Conservation (phyloP, 2,329 filamentous ascomycete species). For the Metarhizium anisopliae region DNA sequence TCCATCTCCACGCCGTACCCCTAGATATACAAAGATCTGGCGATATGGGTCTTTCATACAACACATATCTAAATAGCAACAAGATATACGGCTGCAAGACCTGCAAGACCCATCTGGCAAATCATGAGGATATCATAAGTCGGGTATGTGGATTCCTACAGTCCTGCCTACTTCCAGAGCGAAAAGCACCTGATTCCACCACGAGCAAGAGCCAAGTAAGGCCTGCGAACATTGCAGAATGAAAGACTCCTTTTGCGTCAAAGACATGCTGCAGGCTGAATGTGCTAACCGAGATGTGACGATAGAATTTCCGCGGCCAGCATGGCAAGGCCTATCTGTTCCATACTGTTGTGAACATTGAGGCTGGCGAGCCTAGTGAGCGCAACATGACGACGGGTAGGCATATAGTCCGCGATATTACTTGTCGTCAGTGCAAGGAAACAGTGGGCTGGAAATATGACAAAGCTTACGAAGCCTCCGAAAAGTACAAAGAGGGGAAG, state of each 20-base stretch:
- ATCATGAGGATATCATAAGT: conserved; percentile 93
- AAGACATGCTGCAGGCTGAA: not conserved
- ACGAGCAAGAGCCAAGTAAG: not conserved
- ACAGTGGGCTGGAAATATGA: conserved; percentile 99
- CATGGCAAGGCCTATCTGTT: conserved; percentile 98
- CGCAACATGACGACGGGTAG: conserved; percentile 97
- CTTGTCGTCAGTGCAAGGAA: conserved; percentile 82
- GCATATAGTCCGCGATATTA: conserved; percentile 89
- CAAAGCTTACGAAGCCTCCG: conserved; percentile 81
- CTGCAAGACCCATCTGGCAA: conserved; percentile 92
- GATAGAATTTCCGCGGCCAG: conserved; percentile 91
- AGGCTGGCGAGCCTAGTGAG: conserved; percentile 74
- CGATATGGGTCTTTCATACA: conserved; percentile 80
- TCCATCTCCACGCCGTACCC: not conserved
- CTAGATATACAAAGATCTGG: not conserved
- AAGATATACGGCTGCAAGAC: conserved; percentile 89
- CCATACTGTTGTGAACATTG: conserved; percentile 86
- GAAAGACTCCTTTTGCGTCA: not conserved
- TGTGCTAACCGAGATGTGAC: not conserved
- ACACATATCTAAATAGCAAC: conserved; percentile 77
- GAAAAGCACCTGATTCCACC: not conserved
- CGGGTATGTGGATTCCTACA: conserved; percentile 50
- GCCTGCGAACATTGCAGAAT: not conserved
- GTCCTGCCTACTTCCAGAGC: not conserved
- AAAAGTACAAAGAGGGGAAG: conserved; percentile 99